phyloP scores from a whole-genome alignment of 2,329 filamentous ascomycete genomes.

The Trichoderma sp. region DNA sequence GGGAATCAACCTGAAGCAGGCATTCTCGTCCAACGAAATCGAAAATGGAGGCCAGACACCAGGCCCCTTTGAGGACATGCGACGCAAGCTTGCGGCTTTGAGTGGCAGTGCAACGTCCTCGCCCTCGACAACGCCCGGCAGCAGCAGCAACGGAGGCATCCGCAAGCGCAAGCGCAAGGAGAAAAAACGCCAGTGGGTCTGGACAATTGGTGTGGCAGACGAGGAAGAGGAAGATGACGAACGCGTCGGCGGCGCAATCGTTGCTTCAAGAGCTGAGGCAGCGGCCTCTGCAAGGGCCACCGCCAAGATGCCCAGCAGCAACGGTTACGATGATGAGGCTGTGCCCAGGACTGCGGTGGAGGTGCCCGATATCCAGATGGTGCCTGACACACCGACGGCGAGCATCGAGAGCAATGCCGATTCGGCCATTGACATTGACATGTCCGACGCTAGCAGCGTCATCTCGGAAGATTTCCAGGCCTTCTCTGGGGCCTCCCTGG shows the following conservation, averaged over 20 bases:
- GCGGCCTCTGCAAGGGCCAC: constrained; percentile 32
- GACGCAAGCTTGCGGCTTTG: constrained; percentile 58
- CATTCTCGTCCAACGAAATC: constrained; percentile 58
- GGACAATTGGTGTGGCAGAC: constrained; percentile 64
- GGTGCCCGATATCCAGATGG: constrained; percentile 23
- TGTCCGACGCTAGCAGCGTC: constrained; percentile 53
- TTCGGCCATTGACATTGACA: constrained; percentile 50
- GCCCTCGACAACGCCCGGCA: constrained; percentile 43
- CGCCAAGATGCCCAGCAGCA: constrained; percentile 21
- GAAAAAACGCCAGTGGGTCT: constrained; percentile 67
- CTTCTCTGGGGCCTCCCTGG: constrained; percentile 35
- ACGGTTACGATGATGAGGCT: not conserved
- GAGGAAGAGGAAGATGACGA: constrained; percentile 50
- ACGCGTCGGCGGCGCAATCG: constrained; percentile 49
- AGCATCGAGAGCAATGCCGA: constrained; percentile 44
- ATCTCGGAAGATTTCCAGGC: constrained; percentile 39
- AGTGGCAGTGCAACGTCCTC: constrained; percentile 39
- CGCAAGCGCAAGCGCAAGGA: constrained; percentile 60
- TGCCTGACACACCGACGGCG: constrained; percentile 45
- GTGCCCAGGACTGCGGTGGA: not conserved
- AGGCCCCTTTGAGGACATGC: constrained; percentile 66
- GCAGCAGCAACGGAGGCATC: constrained; percentile 41
- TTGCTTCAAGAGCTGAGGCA: constrained; percentile 44
- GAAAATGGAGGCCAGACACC: constrained; percentile 65
- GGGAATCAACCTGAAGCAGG: constrained; percentile 54